Evolutionary conservation across 805 yeast genomes (phyloP).

Genomic region (Spathaspora arborariae): DNA sequence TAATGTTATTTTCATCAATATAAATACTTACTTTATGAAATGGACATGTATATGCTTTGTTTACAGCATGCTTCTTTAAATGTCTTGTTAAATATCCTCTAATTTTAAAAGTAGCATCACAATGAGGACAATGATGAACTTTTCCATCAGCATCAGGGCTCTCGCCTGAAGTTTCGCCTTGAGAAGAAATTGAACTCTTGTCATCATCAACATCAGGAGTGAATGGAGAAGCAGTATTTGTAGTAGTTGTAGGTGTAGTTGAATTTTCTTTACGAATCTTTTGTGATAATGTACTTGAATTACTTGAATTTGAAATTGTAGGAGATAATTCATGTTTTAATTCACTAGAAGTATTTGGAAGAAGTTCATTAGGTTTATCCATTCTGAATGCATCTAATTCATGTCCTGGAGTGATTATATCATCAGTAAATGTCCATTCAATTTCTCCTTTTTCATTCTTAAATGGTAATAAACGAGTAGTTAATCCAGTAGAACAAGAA

Average conservation of each 20-base stretch:
- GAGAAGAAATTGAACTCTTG: slow-evolving; percentile 9
- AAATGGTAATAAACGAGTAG: slow-evolving; percentile 48
- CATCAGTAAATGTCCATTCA: slow-evolving; percentile 54
- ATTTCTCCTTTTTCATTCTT: slow-evolving; percentile 52
- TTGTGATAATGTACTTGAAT: slow-evolving; percentile 24
- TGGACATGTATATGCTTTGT: slow-evolving; percentile 55
- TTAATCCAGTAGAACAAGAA: slow-evolving; percentile 48
- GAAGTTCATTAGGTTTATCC: too few species aligned
- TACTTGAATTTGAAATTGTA: slow-evolving; percentile 34
- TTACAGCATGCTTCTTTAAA: slow-evolving; percentile 46
- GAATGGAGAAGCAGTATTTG: slow-evolving; percentile 23
- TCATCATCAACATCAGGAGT: slow-evolving; percentile 14
- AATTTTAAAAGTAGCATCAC: slow-evolving; percentile 47
- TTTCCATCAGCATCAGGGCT: slow-evolving; percentile 18
- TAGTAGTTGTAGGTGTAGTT: slow-evolving; percentile 26
- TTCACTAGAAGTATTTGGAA: neutral
- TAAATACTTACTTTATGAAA: slow-evolving; percentile 38
- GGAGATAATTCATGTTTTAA: slow-evolving; percentile 24
- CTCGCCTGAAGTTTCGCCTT: slow-evolving; percentile 10
- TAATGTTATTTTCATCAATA: slow-evolving; percentile 36
- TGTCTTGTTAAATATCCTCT: slow-evolving; percentile 55
- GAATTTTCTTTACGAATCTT: slow-evolving; percentile 8
- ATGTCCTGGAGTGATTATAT: slow-evolving; percentile 17
- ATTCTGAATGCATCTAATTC: slow-evolving; percentile 28
- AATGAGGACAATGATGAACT: slow-evolving; percentile 43